These are phyloP conservation scores for Ogataea henricii DNA, from an alignment of 805 yeast genomes.

Conservation along the genomic window DNA sequence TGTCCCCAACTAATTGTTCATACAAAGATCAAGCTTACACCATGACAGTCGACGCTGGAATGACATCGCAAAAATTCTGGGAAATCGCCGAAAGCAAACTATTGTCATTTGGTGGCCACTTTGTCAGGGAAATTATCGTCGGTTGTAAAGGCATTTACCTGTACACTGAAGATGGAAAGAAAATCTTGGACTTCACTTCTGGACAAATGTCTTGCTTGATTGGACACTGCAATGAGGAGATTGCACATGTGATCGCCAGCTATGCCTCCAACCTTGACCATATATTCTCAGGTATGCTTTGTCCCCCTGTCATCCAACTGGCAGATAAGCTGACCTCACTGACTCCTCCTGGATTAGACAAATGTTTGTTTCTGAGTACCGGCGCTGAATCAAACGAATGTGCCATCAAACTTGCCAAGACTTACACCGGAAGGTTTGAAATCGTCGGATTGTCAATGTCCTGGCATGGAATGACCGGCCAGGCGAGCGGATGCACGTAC, in stretches of 20 bases:
- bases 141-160: constrained; percentile 28
- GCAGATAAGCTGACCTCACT: constrained; percentile 31
- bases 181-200: constrained; percentile 32
- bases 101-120: constrained; percentile 23
- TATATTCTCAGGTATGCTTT: constrained; percentile 30
- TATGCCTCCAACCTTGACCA: constrained; percentile 28
- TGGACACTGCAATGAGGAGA: constrained; percentile 34
- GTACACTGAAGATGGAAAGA: constrained; percentile 25
- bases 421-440: constrained; percentile 30
- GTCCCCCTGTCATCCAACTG: constrained; percentile 32
- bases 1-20: no score
- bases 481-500: constrained; percentile 29
- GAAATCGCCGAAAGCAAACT: constrained; percentile 18
- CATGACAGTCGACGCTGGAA: background rate
- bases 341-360: constrained; percentile 28
- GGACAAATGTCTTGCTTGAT: constrained; percentile 31
- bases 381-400: constrained; percentile 38
- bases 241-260: constrained; percentile 26
- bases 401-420: constrained; percentile 36
- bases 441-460: constrained; percentile 32
- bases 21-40: no score
- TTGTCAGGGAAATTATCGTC: constrained; percentile 23
- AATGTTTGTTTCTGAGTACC: constrained; percentile 31
- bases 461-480: constrained; percentile 36
- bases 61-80: constrained; percentile 14